Evolutionary conservation across 495 filamentous ascomycete species (phyloP), one percentile per base, ranked within the genome.

Genomic region (Poronia punctata): DNA sequence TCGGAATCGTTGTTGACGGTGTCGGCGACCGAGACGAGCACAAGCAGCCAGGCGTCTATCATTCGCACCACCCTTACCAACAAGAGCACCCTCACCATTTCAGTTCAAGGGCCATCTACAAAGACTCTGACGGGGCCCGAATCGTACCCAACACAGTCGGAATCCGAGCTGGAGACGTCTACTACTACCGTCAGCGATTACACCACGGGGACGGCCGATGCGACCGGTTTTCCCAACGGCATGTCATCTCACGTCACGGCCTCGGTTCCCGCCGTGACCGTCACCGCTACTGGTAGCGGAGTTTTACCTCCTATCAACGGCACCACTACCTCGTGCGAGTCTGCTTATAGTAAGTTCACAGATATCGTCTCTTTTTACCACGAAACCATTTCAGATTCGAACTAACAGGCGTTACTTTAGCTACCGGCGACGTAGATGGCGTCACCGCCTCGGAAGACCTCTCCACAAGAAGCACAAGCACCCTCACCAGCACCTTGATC

Each of bases 401-500:
- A 16, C 27, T 45, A 45, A 45, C 35, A 8, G 27, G 7, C 14
- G 1, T 3, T 33, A 9, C 27, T n/a, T 11, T 4, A 45, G 42
- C 34, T 8, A 20, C 35, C 3, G 21, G 3, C 3, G 27, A 45
- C 9, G 42, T 45, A 3, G 35, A 45, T n/a, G 42, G 42, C 15
- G 35, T 14, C 22, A 45, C 42, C 2, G 35, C 15, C 7, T n/a
- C n/a, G n/a, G n/a, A n/a, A n/a, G 38, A 34, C 15, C n/a, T 20
- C 6, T 9, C 3, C 3, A 7, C 14, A 19, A 25, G 18, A 20
- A n/a, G n/a, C n/a, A n/a, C n/a, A n/a, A n/a, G n/a, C n/a, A 28
- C 19, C 8, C 1, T 23, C 19, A 27, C 11, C 11, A 26, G 26
- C 21, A 25, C 21, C 27, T 10, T 28, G 7, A 38, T 35, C 11